Evolutionary conservation across 805 yeast species (phyloP).

Genomic region (Peterozyma xylosa): DNA sequence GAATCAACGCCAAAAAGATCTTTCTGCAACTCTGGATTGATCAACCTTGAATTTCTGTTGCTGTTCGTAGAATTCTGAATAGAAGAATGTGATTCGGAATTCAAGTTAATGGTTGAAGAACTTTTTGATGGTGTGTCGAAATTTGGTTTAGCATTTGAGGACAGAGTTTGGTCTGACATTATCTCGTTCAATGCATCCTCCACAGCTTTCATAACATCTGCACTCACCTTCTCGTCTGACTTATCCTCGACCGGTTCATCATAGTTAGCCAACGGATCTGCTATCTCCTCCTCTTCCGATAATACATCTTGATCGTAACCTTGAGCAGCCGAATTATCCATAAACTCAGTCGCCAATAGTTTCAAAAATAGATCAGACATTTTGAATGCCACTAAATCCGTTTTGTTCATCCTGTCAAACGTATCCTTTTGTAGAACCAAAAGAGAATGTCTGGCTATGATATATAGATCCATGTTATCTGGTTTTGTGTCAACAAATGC

Average conservation of each 20-base stretch:
- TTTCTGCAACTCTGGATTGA: conserved; percentile 21
- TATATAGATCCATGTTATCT: conserved; percentile 26
- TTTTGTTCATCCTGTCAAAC: conserved; percentile 39
- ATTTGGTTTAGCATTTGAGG: neutral
- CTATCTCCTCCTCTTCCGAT: conserved; percentile 16
- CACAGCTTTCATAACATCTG: conserved; percentile 48
- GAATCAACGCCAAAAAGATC: conserved; percentile 27
- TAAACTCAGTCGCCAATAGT: conserved; percentile 35
- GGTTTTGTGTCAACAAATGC: conserved; percentile 22
- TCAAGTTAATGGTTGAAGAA: conserved; percentile 1
- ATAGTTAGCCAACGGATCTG: conserved; percentile 24
- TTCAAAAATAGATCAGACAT: conserved; percentile 48
- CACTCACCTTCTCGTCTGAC: conserved; percentile 27
- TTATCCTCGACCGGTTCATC: conserved; percentile 20
- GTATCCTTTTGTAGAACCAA: conserved; percentile 50
- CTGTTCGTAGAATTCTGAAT: conserved; percentile 4
- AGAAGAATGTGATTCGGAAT: neutral
- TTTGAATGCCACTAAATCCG: conserved; percentile 54
- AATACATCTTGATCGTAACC: neutral
- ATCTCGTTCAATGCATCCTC: conserved; percentile 63
- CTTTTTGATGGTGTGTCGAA: neutral
- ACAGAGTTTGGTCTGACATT: conserved; percentile 23
- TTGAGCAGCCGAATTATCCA: neutral
- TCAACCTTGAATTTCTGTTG: conserved; percentile 15
- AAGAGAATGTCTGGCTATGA: conserved; percentile 51